Base-by-base conservation (phyloP, 805 yeast species). In the Barnettozyma wickerhamii region DNA sequence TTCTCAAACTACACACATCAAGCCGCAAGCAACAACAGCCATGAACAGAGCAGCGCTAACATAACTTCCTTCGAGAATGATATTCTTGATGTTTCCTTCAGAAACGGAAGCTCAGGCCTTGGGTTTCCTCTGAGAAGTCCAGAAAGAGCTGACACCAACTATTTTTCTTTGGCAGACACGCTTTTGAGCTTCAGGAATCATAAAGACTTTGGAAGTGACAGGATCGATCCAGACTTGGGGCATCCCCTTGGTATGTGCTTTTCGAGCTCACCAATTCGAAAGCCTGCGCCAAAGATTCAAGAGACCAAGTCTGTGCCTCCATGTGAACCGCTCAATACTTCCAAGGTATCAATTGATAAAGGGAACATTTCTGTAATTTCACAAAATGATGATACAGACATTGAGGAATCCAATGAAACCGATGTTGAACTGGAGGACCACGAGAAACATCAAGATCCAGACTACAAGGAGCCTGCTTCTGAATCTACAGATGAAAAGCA, bases 251-350 rank as follows among this genome's bases (percentile, higher is more conserved):
- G 30, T 15, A 19, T 31, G 7, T 18, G 34, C 2, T 35, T 47
- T n/a, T 42, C 54, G 34, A 32, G 54, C 33, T 40, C 56, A 9
- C 48, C 46, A 10, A 28, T 50, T 1, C n/a, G n/a, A n/a, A n/a
- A n/a, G n/a, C n/a, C n/a, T n/a, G n/a, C n/a, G n/a, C n/a, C n/a
- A n/a, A n/a, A n/a, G n/a, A n/a, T n/a, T n/a, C n/a, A n/a, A n/a
- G n/a, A n/a, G n/a, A n/a, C n/a, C n/a, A n/a, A n/a, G n/a, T n/a
- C n/a, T n/a, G n/a, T n/a, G n/a, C n/a, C n/a, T n/a, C n/a, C n/a
- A n/a, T n/a, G n/a, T n/a, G n/a, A n/a, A n/a, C n/a, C n/a, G n/a
- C n/a, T n/a, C n/a, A n/a, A n/a, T n/a, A n/a, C n/a, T n/a, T n/a
- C n/a, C n/a, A n/a, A n/a, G n/a, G n/a, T n/a, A n/a, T n/a, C n/a